These are phyloP conservation scores for Ophiostoma piceae DNA, from an alignment of 2,329 filamentous ascomycete species.

Conservation along the genomic window DNA sequence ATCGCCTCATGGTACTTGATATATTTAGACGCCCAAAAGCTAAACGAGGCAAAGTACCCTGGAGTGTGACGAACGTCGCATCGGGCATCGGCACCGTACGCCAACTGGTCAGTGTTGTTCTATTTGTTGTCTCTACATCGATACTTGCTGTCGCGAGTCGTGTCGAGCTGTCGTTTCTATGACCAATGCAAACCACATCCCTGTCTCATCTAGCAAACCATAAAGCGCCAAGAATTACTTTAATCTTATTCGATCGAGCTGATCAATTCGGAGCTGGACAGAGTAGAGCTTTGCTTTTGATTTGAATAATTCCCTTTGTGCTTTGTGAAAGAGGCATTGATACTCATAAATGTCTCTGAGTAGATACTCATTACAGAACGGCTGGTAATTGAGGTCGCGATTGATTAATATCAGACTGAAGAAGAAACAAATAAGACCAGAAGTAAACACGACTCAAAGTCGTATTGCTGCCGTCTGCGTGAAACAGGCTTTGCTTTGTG, in stretches of 20 bases:
- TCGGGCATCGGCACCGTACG: neutral
- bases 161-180: slow-evolving; percentile 7
- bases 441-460: neutral
- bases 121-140: neutral
- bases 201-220: neutral
- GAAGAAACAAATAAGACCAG: neutral
- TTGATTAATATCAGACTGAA: neutral
- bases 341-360: neutral
- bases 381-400: neutral
- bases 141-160: neutral
- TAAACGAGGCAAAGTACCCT: neutral
- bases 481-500: neutral
- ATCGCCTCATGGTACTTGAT: neutral
- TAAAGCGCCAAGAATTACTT: slow-evolving; percentile 7
- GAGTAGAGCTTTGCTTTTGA: too few species aligned
- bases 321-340: neutral
- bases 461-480: neutral
- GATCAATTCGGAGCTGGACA: neutral
- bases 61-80: neutral
- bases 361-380: neutral
- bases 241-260: neutral
- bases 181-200: slow-evolving; percentile 6
- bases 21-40: neutral
- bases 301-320: too few species aligned
- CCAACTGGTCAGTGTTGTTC: too few species aligned